Percentiles rank a stretch among this genome's conserved stretches.
These are phyloP conservation scores for Cymbopogon flexuosus DNA, from an alignment of 202 grass and related monocot species.

Conservation along the genomic window DNA sequence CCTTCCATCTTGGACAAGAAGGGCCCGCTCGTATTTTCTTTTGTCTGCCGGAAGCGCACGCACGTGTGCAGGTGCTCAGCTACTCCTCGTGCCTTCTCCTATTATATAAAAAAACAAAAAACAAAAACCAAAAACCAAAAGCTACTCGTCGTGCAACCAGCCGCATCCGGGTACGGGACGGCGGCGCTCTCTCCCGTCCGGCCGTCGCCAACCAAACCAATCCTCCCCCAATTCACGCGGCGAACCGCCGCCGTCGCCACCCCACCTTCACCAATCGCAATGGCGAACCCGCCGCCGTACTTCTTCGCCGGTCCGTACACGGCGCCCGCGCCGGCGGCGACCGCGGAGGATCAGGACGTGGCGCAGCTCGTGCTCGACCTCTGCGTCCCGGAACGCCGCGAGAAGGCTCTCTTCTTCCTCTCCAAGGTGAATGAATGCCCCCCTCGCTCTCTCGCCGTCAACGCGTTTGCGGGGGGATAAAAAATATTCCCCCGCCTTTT, in stretches of 20 bases:
- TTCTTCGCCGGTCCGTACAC: slow-evolving; percentile 36
- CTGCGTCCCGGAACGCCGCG: slow-evolving; percentile 66
- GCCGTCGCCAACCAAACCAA: background rate
- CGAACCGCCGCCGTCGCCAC: background rate
- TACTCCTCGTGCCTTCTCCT: too few species aligned
- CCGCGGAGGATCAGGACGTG: slow-evolving; percentile 55
- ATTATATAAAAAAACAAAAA: too few species aligned
- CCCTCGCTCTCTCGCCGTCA: background rate
- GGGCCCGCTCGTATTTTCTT: background rate
- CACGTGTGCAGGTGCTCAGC: too few species aligned
- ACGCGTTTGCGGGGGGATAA: background rate
- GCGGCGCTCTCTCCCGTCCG: background rate
- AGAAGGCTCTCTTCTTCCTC: slow-evolving; percentile 66
- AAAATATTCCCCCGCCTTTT: background rate
- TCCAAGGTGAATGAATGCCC: slow-evolving; percentile 46
- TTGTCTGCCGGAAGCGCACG: too few species aligned
- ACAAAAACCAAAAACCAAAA: too few species aligned
- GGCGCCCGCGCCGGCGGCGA: slow-evolving; percentile 28
- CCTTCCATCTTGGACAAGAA: too few species aligned
- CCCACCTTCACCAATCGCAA: background rate
- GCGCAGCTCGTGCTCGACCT: slow-evolving; percentile 82
- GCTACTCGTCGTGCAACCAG: background rate
- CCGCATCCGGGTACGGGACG: background rate
- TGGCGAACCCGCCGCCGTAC: slow-evolving; percentile 54
- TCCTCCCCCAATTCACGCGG: background rate